Conservation (phyloP, 768 basidiomycete genomes). For the Hemileccinum rubropunctum region DNA sequence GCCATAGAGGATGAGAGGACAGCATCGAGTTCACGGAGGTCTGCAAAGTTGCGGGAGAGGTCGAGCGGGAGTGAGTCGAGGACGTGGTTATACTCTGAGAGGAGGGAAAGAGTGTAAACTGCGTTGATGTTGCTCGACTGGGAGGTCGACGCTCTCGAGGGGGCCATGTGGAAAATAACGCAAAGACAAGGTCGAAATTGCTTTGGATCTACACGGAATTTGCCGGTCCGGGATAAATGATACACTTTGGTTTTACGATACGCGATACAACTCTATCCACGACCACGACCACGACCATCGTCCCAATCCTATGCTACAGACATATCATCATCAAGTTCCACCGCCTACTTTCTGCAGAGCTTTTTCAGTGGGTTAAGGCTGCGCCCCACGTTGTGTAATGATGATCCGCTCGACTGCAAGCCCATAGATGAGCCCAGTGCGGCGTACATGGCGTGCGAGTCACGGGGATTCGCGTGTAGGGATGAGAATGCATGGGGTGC, state of each 20-base stretch:
- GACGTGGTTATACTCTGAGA: conserved; percentile 85
- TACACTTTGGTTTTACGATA: neutral
- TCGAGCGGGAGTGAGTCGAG: conserved; percentile 93
- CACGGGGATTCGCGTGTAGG: conserved; percentile 61
- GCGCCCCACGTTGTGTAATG: conserved; percentile 21
- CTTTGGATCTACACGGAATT: conserved; percentile 18
- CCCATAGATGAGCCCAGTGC: conserved; percentile 38
- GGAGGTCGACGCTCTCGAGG: conserved; percentile 31
- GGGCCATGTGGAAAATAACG: conserved; percentile 33
- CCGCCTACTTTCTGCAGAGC: conserved; percentile 33
- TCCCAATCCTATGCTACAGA: too few species aligned
- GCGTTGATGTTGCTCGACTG: conserved; percentile 36
- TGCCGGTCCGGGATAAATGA: conserved; percentile 28
- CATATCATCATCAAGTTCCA: too few species aligned
- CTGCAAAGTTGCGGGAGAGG: conserved; percentile 91
- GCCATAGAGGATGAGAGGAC: conserved; percentile 88
- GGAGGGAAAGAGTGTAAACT: conserved; percentile 64
- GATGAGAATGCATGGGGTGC: conserved; percentile 56
- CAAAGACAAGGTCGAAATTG: neutral
- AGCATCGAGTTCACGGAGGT: conserved; percentile 97
- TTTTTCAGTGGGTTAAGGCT: conserved; percentile 34
- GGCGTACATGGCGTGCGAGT: conserved; percentile 57
- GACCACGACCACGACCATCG: too few species aligned
- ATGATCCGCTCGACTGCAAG: conserved; percentile 22
- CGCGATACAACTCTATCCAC: neutral